Base-by-base conservation (phyloP, 2,329 filamentous ascomycete genomes). In the Microsporum audouinii region DNA sequence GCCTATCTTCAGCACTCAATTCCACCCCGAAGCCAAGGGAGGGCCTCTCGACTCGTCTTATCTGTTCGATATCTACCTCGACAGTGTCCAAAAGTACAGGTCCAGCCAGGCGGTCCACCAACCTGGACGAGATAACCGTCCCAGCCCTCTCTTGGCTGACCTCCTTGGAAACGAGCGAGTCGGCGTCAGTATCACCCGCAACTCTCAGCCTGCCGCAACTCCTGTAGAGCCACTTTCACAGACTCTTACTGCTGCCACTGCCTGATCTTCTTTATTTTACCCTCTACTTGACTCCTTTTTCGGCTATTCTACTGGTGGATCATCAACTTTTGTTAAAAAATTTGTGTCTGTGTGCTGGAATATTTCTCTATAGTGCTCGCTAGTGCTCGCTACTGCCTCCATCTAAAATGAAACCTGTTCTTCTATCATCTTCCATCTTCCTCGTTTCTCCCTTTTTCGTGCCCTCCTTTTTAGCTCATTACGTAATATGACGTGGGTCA, bases 11-110 rank as follows among this genome's bases (percentile, higher is more conserved):
- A 92, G 89, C 65, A 96, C 91, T 29, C 94, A 99, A 77, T 99
- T 99, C 85, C 94, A 99, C 73, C 94, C 94, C 14, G 94, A 99
- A 78, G 94, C 94, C 68, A 96, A 96, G 82, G 94, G 94, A 63
- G 94, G 94, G 60, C 94, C 94, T 60, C 88, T 96, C 77, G 94
- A 99, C 80, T 95, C 89, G 65, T 86, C 89, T 1, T 97, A 95
- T 78, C 82, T 99, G 63, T 99, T 99, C 71, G 94, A 99, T 77
- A 90, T 89, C 79, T 99, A 97, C 78, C 79, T 97, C 53, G 85
- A 95, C 74, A 92, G 88, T 70, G 91, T 97, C 39, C 82, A 85
- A 74, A 84, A 88, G 72, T 96, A 92, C 84, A 97, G 95, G 86
- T 83, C 87, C 69, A 86, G 82, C 73, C 87, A 95, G 76, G 79